phyloP scores from a whole-genome alignment of 2,329 filamentous ascomycete species.

The Botryotinia convoluta region DNA sequence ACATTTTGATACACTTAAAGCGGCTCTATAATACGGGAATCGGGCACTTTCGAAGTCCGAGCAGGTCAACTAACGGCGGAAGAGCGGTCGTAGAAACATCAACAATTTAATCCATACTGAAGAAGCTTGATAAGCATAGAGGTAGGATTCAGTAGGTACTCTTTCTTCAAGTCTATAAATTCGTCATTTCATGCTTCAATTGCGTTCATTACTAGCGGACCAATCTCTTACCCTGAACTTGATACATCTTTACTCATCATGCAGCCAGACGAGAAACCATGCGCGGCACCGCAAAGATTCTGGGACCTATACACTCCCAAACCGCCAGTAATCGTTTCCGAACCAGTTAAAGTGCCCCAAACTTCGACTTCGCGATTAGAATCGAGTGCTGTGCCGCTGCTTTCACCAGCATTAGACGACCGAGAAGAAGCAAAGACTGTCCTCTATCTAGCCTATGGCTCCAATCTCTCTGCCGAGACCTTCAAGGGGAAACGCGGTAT shows the following conservation, averaged over 20 bases:
- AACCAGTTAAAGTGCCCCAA: background rate
- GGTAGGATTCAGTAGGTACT: background rate
- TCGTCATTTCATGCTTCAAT: constrained; percentile 6
- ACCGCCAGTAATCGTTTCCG: background rate
- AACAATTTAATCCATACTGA: background rate
- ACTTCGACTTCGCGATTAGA: constrained; percentile 1
- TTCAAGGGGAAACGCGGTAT: constrained; percentile 79
- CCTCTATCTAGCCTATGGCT: constrained; percentile 86
- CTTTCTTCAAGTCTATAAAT: background rate
- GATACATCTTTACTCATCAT: background rate
- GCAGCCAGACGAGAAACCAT: background rate
- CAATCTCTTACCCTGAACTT: constrained; percentile 11
- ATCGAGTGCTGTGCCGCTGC: background rate
- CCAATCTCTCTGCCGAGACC: constrained; percentile 77
- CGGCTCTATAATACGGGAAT: background rate
- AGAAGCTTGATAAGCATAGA: constrained; percentile 5
- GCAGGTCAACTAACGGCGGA: background rate
- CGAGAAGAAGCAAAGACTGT: constrained; percentile 48
- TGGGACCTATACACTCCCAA: constrained; percentile 11
- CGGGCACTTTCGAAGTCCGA: background rate
- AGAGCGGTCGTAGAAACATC: background rate
- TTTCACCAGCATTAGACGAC: constrained; percentile 23
- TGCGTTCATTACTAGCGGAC: background rate
- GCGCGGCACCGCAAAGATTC: background rate
- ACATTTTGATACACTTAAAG: background rate